A percentile compares a stretch with the other conserved stretches of the same genome.
phyloP scores from a whole-genome alignment of 352 stramenopile genomes.

The Phytopythium litorale region DNA sequence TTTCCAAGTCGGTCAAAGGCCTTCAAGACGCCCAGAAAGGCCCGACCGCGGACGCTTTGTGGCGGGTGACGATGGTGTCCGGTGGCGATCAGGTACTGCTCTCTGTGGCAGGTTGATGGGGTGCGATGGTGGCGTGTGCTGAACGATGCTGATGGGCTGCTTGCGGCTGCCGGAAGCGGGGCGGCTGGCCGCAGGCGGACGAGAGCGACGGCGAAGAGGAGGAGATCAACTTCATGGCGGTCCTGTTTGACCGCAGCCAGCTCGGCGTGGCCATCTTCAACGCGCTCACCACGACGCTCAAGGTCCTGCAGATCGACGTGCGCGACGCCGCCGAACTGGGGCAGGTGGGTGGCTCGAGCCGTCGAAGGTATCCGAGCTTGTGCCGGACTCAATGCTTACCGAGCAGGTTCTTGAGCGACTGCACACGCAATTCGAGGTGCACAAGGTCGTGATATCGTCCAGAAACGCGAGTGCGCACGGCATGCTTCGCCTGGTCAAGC shows the following conservation, averaged over 20 bases:
- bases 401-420: constrained; percentile 52
- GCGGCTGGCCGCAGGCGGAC: constrained; percentile 8
- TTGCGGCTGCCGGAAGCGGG: background rate
- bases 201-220: constrained; percentile 38
- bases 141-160: background rate
- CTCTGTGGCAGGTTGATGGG: background rate
- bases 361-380: no score
- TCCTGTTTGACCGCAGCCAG: constrained; percentile 62
- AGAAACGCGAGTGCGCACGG: constrained; percentile 60
- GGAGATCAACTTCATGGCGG: constrained; percentile 61
- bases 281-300: constrained; percentile 54
- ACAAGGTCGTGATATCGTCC: constrained; percentile 61
- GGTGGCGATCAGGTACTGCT: background rate
- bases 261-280: constrained; percentile 79
- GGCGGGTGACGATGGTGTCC: background rate
- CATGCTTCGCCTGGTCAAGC: constrained; percentile 66
- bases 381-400: background rate
- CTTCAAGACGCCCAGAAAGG: background rate
- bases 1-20: constrained; percentile 10
- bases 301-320: constrained; percentile 53
- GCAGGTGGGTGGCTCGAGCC: constrained; percentile 23
- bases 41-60: background rate
- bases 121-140: background rate
- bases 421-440: constrained; percentile 68
- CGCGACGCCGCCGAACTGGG: constrained; percentile 32